Percentiles rank a stretch among this genome's conserved stretches.
Evolutionary conservation across 495 filamentous ascomycete species (phyloP).

Genomic region (Hypoxylon rickii): DNA sequence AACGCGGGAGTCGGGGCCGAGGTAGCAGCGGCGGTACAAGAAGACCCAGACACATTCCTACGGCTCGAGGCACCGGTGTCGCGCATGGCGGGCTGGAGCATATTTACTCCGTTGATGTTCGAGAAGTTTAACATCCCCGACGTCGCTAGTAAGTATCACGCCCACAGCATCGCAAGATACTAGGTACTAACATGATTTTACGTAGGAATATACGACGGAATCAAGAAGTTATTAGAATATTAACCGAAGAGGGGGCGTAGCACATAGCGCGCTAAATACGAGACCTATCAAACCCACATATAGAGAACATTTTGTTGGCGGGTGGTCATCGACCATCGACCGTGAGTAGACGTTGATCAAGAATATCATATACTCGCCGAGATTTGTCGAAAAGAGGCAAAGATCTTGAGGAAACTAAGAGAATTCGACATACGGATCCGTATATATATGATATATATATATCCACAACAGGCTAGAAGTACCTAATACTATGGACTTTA

Average conservation of each 20-base stretch:
- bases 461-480: background rate
- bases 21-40: conserved; percentile 89
- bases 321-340: too few relatives aligned
- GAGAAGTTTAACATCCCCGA: conserved; percentile 91
- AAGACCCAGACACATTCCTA: conserved; percentile 77
- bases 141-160: conserved; percentile 74
- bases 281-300: too few relatives aligned
- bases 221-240: conserved; percentile 54
- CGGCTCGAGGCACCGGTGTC: conserved; percentile 90
- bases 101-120: conserved; percentile 79
- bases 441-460: background rate
- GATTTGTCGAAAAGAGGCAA: too few relatives aligned
- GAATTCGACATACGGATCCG: too few relatives aligned
- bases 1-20: conserved; percentile 95
- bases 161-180: background rate
- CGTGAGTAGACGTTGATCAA: background rate
- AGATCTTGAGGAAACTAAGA: too few relatives aligned
- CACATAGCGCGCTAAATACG: too few relatives aligned
- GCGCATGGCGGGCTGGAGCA: conserved; percentile 89
- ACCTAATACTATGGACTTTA: too few relatives aligned
- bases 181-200: conserved; percentile 33
- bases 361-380: background rate
- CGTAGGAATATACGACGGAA: conserved; percentile 58
- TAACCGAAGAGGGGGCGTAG: too few relatives aligned
- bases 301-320: too few relatives aligned